Evolutionary conservation across 768 basidiomycete species (phyloP), one percentile per base, ranked within the genome.

Genomic region (Austroboletus eburneus): DNA sequence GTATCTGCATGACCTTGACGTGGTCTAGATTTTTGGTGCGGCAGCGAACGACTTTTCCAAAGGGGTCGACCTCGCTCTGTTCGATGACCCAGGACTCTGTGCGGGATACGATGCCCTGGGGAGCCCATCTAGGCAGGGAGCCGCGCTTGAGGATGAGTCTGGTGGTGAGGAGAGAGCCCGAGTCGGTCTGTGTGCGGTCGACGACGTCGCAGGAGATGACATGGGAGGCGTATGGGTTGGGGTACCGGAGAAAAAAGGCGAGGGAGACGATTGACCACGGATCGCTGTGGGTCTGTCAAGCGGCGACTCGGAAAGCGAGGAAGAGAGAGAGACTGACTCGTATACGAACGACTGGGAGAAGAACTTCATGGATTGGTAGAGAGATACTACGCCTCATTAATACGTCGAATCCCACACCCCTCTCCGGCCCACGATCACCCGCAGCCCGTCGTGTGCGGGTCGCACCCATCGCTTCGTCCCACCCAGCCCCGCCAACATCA

Each of bases 191-290:
- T 17, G 70, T 74, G 55, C 94, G 87, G 44, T 89, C 87, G 54
- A 98, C 82, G 59, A 97, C 92, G 72, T 97, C 94, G 75, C 91
- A 94, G 4, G 93, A 93, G 55, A 94, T 70, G 65, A 98, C 86
- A 70, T 98, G 94, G 30, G 87, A 75, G 6, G 94, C 90, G 60
- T 91, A 91, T 40, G 94, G 92, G 64, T 96, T 97, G 4, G 94
- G 94, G 68, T 96, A 98, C 52, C 94, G 87, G 49, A 96, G 73
- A 64, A 94, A 94, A 74, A 87, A 96, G 12, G 94, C 94, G 53
- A 95, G 76, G 17, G 94, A 83, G 49, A 95, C 89, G 56, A 89
- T 94, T 47, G 89, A 76, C 82, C 94, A 92, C 66, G 92, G 81
- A 79, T 96, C 91, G 76, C 92, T 93, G 37, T 1, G 1, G 1